phyloP scores from a whole-genome alignment of 305 asterid genomes.

The Fraxinus sp. region DNA sequence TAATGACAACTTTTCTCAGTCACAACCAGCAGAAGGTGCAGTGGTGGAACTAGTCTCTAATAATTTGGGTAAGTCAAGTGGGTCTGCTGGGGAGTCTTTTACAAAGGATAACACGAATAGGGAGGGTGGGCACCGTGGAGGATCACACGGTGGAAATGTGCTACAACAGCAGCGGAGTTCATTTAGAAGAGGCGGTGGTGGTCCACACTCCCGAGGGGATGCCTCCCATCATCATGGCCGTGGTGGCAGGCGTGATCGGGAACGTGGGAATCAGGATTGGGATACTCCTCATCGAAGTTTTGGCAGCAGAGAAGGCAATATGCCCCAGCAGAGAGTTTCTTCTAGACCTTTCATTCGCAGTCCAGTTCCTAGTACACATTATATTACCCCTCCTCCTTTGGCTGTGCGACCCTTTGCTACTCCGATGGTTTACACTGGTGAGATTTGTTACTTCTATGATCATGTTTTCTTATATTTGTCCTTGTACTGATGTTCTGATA shows the following conservation, averaged over 20 bases:
- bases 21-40: slow-evolving; percentile 33
- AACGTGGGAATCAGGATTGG: slow-evolving; percentile 62
- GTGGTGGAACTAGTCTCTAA: slow-evolving; percentile 32
- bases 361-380: slow-evolving; percentile 50
- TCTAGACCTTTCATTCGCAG: slow-evolving; percentile 59
- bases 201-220: slow-evolving; percentile 54
- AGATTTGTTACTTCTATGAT: slow-evolving; percentile 22
- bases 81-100: slow-evolving; percentile 38
- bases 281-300: slow-evolving; percentile 48
- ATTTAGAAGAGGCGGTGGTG: slow-evolving; percentile 58
- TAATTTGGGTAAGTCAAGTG: slow-evolving; percentile 39
- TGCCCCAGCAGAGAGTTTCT: slow-evolving; percentile 47
- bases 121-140: slow-evolving; percentile 53
- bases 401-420: slow-evolving; percentile 45
- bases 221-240: slow-evolving; percentile 50
- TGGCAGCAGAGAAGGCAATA: slow-evolving; percentile 52
- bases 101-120: slow-evolving; percentile 33
- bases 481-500: slow-evolving; percentile 23
- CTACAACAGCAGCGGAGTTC: slow-evolving; percentile 50
- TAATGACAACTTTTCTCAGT: slow-evolving; percentile 45
- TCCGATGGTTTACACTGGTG: slow-evolving; percentile 63
- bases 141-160: slow-evolving; percentile 44
- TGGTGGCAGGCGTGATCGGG: slow-evolving; percentile 73
- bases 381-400: slow-evolving; percentile 45
- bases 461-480: background rate